Evolutionary conservation across 2,329 filamentous ascomycete species (phyloP).

Genomic region (Scopulariopsis brevicaulis): DNA sequence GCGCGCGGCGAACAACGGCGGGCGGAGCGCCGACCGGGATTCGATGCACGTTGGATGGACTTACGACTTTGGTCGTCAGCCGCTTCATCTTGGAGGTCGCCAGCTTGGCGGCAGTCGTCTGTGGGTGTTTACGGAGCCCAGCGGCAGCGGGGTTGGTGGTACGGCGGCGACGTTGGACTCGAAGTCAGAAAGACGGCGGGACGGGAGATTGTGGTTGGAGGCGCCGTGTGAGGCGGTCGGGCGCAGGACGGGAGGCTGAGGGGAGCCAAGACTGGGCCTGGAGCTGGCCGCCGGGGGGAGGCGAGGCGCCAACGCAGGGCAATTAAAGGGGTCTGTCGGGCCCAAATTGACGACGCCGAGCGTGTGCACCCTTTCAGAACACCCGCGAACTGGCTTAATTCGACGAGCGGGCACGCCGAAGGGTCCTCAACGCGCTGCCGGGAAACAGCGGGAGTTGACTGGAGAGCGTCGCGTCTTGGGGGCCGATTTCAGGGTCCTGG

Average conservation of each 20-base stretch:
- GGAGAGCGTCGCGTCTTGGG: background rate
- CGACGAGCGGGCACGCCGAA: background rate
- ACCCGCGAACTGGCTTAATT: background rate
- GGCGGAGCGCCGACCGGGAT: background rate
- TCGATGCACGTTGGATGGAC: conserved; percentile 22
- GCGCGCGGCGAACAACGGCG: background rate
- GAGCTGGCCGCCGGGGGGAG: background rate
- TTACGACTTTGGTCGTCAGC: conserved; percentile 94
- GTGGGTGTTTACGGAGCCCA: background rate
- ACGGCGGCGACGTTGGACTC: background rate
- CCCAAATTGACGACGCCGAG: background rate
- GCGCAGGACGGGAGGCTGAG: background rate
- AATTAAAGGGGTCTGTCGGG: background rate
- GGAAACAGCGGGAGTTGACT: background rate
- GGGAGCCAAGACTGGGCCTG: background rate
- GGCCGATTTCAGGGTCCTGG: background rate
- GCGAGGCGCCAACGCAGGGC: background rate
- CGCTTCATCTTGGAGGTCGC: conserved; percentile 69
- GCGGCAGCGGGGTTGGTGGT: background rate
- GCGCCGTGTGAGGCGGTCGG: background rate
- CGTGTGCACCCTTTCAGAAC: background rate
- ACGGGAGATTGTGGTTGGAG: background rate
- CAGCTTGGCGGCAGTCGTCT: background rate
- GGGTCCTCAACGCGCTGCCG: background rate
- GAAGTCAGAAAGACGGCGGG: background rate